Percentiles rank a stretch among this genome's conserved stretches.
Conservation (phyloP, 116 monocot genomes). For the Cymodocea nodosa region DNA sequence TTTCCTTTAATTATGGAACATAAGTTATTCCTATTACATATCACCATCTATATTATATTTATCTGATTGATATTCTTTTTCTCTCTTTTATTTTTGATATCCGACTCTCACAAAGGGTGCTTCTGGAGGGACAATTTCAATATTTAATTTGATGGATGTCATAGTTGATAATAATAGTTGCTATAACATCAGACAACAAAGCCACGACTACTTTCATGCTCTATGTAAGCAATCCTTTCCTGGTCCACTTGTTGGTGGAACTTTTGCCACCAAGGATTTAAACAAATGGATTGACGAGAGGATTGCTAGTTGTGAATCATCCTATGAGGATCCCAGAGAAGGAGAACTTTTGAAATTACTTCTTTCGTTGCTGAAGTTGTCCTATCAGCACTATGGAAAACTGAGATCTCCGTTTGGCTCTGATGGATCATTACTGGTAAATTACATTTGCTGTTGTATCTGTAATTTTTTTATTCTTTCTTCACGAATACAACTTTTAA, state of each 20-base stretch:
- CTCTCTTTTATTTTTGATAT: not conserved
- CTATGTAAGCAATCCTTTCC: slow-evolving; percentile 67
- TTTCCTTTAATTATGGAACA: not conserved
- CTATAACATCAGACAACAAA: slow-evolving; percentile 7
- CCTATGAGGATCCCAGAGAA: slow-evolving; percentile 27
- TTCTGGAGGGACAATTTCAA: slow-evolving; percentile 27
- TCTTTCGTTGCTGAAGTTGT: slow-evolving; percentile 73
- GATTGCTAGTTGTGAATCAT: slow-evolving; percentile 31
- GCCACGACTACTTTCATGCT: slow-evolving; percentile 43
- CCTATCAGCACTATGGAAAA: slow-evolving; percentile 84
- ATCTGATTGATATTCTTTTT: not conserved
- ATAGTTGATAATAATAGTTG: slow-evolving; percentile 29
- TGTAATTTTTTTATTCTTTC: too few species aligned
- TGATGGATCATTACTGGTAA: slow-evolving; percentile 52
- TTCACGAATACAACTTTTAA: too few species aligned
- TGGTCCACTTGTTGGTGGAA: slow-evolving; percentile 85
- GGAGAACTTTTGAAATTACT: slow-evolving; percentile 50
- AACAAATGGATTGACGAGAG: slow-evolving; percentile 92
- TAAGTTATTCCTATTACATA: too few species aligned
- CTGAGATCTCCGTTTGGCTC: slow-evolving; percentile 74
- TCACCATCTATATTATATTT: not conserved
- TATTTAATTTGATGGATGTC: slow-evolving; percentile 63
- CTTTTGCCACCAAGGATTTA: slow-evolving; percentile 62
- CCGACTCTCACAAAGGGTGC: slow-evolving; percentile 25
- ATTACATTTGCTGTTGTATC: not conserved